These are phyloP conservation scores for Bondarzewia mesenterica DNA, from an alignment of 1,284 basidiomycete species.

Conservation along the genomic window DNA sequence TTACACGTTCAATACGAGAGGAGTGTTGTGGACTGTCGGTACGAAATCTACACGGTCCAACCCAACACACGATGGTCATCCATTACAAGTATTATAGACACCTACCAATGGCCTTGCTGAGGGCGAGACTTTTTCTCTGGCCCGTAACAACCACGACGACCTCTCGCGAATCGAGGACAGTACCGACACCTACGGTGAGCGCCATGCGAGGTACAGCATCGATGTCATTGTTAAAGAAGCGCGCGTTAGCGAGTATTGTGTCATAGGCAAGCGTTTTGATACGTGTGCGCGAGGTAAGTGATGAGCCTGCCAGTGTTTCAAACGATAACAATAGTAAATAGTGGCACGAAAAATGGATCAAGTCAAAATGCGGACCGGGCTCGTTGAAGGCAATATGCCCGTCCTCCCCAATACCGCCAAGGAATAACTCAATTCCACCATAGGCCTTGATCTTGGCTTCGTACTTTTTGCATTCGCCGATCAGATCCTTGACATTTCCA, in stretches of 20 bases:
- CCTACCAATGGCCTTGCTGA: constrained; percentile 77
- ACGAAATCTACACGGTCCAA: too few species aligned
- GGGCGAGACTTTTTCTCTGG: constrained; percentile 76
- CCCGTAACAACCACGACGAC: constrained; percentile 85
- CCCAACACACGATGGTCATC: too few species aligned
- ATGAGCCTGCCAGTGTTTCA: too few species aligned
- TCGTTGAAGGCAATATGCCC: constrained; percentile 92
- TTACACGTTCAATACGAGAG: neutral
- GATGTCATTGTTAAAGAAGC: constrained; percentile 85
- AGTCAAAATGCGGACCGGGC: too few species aligned
- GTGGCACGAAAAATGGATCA: too few species aligned
- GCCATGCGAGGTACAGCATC: constrained; percentile 83
- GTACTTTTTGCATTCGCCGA: constrained; percentile 79
- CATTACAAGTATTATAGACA: too few species aligned
- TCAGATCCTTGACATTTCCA: constrained; percentile 73
- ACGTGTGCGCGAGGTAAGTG: constrained; percentile 76
- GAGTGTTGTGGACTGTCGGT: too few species aligned
- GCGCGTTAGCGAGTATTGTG: constrained; percentile 87
- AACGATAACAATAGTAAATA: too few species aligned
- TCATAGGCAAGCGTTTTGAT: constrained; percentile 93
- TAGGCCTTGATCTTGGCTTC: constrained; percentile 70
- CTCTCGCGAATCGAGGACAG: constrained; percentile 77
- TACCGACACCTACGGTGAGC: constrained; percentile 83
- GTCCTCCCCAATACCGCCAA: constrained; percentile 90
- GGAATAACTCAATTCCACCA: constrained; percentile 86